phyloP scores from a whole-genome alignment of 2,329 filamentous ascomycete species.

The Ceratocystis cacaofunesta region DNA sequence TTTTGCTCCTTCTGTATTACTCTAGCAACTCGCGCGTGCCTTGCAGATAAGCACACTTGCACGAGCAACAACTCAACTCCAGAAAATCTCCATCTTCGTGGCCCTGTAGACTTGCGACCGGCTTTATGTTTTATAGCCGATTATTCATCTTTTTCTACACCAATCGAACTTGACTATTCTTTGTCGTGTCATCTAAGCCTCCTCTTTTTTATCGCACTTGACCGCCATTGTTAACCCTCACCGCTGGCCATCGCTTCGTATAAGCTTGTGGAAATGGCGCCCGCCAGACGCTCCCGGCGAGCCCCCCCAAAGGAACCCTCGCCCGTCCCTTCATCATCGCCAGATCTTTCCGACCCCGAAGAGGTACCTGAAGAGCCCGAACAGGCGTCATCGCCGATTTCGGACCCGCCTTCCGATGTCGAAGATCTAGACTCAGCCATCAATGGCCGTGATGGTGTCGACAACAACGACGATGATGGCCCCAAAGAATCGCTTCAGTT shows the following conservation, averaged over 20 bases:
- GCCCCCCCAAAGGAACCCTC: constrained; percentile 14
- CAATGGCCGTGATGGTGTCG: constrained; percentile 9
- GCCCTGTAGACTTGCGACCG: neutral
- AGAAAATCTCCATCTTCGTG: neutral
- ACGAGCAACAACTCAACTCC: neutral
- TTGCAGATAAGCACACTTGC: neutral
- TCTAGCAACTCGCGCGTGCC: constrained; percentile 2
- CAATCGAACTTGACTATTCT: neutral
- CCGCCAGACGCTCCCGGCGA: constrained; percentile 16
- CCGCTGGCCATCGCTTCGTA: neutral
- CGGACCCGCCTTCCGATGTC: constrained; percentile 16
- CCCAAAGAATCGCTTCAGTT: constrained; percentile 45
- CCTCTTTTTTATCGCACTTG: neutral
- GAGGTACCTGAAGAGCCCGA: constrained; percentile 13
- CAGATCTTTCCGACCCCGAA: constrained; percentile 15
- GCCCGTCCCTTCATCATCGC: constrained; percentile 12
- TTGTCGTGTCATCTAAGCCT: neutral
- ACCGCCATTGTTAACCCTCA: neutral
- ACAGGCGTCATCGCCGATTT: constrained; percentile 15
- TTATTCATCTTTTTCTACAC: neutral
- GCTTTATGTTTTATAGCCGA: neutral
- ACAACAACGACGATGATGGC: constrained; percentile 21
- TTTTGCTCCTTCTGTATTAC: constrained; percentile 4
- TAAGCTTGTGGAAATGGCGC: constrained; percentile 13
- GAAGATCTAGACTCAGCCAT: constrained; percentile 10